These are phyloP conservation scores for Fusarium sp. DNA, from an alignment of 2,329 filamentous ascomycete species.

Conservation along the genomic window DNA sequence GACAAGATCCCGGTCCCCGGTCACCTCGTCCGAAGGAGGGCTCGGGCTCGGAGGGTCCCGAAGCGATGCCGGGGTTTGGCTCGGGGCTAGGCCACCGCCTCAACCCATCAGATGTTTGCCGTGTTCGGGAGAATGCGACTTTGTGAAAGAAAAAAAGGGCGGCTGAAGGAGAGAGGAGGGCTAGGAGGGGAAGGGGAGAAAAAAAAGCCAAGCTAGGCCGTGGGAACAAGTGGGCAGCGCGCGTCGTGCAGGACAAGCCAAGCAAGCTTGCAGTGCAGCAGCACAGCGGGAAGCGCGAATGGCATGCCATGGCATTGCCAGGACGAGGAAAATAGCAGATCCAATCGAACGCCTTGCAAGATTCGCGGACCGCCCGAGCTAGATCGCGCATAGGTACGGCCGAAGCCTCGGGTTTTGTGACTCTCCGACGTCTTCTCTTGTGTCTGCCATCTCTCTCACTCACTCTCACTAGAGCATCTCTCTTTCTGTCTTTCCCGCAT, in stretches of 20 bases:
- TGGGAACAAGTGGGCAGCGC: neutral
- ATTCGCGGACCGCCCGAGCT: slow-evolving; percentile 15
- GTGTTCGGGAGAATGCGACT: slow-evolving; percentile 13
- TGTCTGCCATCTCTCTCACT: neutral
- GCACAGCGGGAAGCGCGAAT: neutral
- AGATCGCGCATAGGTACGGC: slow-evolving; percentile 26
- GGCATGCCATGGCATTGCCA: slow-evolving; percentile 8
- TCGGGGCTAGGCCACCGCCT: slow-evolving; percentile 21
- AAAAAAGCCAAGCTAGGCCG: slow-evolving; percentile 11
- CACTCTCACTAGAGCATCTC: slow-evolving; percentile 19
- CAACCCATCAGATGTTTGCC: slow-evolving; percentile 19
- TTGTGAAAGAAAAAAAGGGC: neutral
- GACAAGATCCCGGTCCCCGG: slow-evolving; percentile 24
- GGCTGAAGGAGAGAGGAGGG: slow-evolving; percentile 16
- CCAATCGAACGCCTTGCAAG: slow-evolving; percentile 36
- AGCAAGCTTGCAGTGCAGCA: slow-evolving; percentile 6
- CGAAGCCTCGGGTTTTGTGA: slow-evolving; percentile 12
- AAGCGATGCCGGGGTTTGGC: slow-evolving; percentile 25
- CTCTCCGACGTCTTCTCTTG: slow-evolving; percentile 6
- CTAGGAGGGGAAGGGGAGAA: neutral
- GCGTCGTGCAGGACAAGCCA: slow-evolving; percentile 3
- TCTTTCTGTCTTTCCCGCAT: slow-evolving; percentile 22
- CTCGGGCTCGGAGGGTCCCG: slow-evolving; percentile 34
- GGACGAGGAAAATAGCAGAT: slow-evolving; percentile 24
- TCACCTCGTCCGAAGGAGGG: slow-evolving; percentile 20